Evolutionary conservation across 1,284 basidiomycete genomes (phyloP).

Genomic region (Omphalotus olearius): DNA sequence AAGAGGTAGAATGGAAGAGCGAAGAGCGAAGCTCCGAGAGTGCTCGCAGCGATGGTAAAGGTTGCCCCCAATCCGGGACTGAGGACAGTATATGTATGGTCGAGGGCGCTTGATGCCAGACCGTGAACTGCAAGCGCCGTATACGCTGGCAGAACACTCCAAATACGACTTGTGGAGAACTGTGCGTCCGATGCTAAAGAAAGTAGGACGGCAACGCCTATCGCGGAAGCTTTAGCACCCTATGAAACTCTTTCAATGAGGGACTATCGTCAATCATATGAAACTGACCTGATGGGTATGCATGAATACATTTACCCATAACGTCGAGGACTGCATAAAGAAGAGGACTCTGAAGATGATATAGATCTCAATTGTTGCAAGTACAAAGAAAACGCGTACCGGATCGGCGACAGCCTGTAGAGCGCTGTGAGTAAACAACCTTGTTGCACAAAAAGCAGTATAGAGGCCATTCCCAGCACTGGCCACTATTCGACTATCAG

Average conservation of each 20-base stretch:
- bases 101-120: constrained; percentile 51
- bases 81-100: constrained; percentile 56
- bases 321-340: constrained; percentile 61
- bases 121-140: constrained; percentile 57
- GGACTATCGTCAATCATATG: background rate
- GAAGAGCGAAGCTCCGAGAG: constrained; percentile 59
- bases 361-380: background rate
- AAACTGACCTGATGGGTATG: constrained; percentile 41
- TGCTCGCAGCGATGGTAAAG: constrained; percentile 48
- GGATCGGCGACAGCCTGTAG: constrained; percentile 57
- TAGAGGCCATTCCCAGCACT: constrained; percentile 58
- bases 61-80: constrained; percentile 51
- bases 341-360: constrained; percentile 49
- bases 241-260: constrained; percentile 18
- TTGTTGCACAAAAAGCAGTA: constrained; percentile 65
- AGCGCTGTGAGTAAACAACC: constrained; percentile 58
- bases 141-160: constrained; percentile 55
- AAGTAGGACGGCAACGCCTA: constrained; percentile 40
- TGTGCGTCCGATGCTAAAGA: constrained; percentile 53
- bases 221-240: constrained; percentile 42
- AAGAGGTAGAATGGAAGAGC: constrained; percentile 61
- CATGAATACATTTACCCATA: constrained; percentile 55
- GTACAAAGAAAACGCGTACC: constrained; percentile 34
- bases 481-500: constrained; percentile 48
- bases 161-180: constrained; percentile 41